Percentiles rank a stretch among this genome's conserved stretches.
phyloP scores from a whole-genome alignment of 2,329 filamentous ascomycete genomes.

The Rhynchosporium agropyri region DNA sequence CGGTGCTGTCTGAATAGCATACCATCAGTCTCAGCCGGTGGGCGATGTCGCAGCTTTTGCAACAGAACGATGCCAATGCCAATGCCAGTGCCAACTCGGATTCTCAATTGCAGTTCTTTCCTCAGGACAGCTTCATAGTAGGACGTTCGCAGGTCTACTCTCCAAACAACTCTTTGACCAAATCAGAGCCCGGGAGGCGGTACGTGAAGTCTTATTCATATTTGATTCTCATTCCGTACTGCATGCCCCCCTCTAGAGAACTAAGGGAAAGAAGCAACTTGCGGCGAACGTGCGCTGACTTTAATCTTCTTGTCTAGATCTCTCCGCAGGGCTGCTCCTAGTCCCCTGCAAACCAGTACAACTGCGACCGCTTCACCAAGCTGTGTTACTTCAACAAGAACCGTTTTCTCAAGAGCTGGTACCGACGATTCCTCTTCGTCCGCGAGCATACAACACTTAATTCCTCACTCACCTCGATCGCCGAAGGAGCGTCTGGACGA shows the following conservation, averaged over 20 bases:
- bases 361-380: conserved; percentile 36
- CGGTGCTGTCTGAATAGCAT: conserved; percentile 11
- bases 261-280: conserved; percentile 8
- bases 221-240: conserved; percentile 6
- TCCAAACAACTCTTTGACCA: conserved; percentile 35
- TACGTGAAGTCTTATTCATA: conserved; percentile 27
- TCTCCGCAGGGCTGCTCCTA: conserved; percentile 42
- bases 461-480: conserved; percentile 36
- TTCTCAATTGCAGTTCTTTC: conserved; percentile 32
- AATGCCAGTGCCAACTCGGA: conserved; percentile 10
- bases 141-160: conserved; percentile 34
- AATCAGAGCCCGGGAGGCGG: conserved; percentile 37
- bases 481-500: conserved; percentile 44
- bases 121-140: conserved; percentile 39
- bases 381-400: conserved; percentile 41
- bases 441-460: conserved; percentile 26
- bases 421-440: conserved; percentile 32
- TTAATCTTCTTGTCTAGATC: conserved; percentile 33
- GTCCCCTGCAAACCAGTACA: conserved; percentile 42
- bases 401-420: conserved; percentile 34
- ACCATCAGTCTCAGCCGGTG: conserved; percentile 34
- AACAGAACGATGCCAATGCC: conserved; percentile 36
- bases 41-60: conserved; percentile 42
- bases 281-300: conserved; percentile 33
- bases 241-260: neutral